Base-by-base conservation (phyloP, 2,329 filamentous ascomycete genomes). In the Periglandula ipomoeae region DNA sequence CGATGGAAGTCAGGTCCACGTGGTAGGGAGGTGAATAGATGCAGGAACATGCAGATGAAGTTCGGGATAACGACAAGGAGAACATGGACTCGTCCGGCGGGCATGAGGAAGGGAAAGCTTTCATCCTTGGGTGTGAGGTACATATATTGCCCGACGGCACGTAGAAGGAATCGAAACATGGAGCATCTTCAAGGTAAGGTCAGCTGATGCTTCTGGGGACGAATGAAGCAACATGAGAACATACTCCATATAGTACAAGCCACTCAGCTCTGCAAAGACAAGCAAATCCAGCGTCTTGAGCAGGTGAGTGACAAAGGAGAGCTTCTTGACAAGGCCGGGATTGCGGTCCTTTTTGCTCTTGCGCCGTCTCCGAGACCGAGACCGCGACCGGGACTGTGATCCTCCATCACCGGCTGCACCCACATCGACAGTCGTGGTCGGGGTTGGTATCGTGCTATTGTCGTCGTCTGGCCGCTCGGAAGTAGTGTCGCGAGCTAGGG, bases 231-330 rank as follows among this genome's bases (percentile, higher is more conserved):
- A n/a, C n/a, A 8, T 23, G 10, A 41, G 32, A 15, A 61, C 75
- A 49, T 70, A 85, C 82, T 86, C 82, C 76, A 85, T 80, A 62
- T 85, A 85, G 61, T 86, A 86, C 56, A 85, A 57, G 39, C 76
- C 72, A 58, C 78, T 82, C 49, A 85, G 68, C 67, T 85, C 80
- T 37, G 75, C 77, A 61, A 81, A 82, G 44, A 84, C 75, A 41
- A 84, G 59, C 57, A 76, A 74, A 66, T 86, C 82, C 50, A 85
- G 68, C 52, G 73, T 78, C 58, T 71, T 70, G 56, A 82, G 75
- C 52, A 85, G 69, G 55, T 81, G 74, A 37, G 72, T 77, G 56
- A 83, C 65, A 59, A 84, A 81, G 53, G 78, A 66, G 49, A 79
- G 68, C 70, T 82, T 83, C 64, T 75, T 81, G 50, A 67, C 64